phyloP scores from a whole-genome alignment of 805 yeast genomes.

The Blastobotrys robertii region DNA sequence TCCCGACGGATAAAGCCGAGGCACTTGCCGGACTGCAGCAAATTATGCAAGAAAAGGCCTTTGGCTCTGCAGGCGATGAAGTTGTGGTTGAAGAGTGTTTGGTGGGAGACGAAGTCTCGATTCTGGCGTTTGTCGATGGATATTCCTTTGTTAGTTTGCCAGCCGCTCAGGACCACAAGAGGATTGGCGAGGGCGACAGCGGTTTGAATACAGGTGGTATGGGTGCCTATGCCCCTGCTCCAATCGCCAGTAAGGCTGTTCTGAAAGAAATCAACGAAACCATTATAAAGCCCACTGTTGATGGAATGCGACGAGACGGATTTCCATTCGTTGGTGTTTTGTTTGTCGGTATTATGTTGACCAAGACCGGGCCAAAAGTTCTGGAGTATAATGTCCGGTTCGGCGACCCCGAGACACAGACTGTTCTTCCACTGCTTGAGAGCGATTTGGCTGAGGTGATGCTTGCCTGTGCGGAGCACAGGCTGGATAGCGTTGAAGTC shows the following conservation, averaged over 20 bases:
- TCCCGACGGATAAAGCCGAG: slow-evolving; percentile 76
- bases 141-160: slow-evolving; percentile 86
- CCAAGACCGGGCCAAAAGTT: slow-evolving; percentile 85
- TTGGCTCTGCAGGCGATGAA: slow-evolving; percentile 90
- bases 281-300: slow-evolving; percentile 85
- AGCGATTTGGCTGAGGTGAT: slow-evolving; percentile 92
- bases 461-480: slow-evolving; percentile 88
- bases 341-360: slow-evolving; percentile 90
- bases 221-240: slow-evolving; percentile 99
- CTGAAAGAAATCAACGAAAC: slow-evolving; percentile 58
- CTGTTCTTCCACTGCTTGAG: slow-evolving; percentile 80
- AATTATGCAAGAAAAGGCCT: slow-evolving; percentile 81
- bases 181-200: slow-evolving; percentile 84
- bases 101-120: slow-evolving; percentile 94
- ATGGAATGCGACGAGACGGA: slow-evolving; percentile 93
- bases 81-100: slow-evolving; percentile 93
- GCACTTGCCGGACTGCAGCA: slow-evolving; percentile 75
- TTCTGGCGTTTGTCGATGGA: slow-evolving; percentile 88
- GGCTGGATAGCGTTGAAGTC: slow-evolving; percentile 74
- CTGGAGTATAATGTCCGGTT: slow-evolving; percentile 96
- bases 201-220: slow-evolving; percentile 98
- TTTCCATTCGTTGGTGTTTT: slow-evolving; percentile 92
- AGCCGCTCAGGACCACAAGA: slow-evolving; percentile 97
- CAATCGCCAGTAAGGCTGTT: slow-evolving; percentile 74
- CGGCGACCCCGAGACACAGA: slow-evolving; percentile 99